These are phyloP conservation scores for Cladophialophora bantiana DNA, from an alignment of 2,329 filamentous ascomycete genomes.

Conservation along the genomic window DNA sequence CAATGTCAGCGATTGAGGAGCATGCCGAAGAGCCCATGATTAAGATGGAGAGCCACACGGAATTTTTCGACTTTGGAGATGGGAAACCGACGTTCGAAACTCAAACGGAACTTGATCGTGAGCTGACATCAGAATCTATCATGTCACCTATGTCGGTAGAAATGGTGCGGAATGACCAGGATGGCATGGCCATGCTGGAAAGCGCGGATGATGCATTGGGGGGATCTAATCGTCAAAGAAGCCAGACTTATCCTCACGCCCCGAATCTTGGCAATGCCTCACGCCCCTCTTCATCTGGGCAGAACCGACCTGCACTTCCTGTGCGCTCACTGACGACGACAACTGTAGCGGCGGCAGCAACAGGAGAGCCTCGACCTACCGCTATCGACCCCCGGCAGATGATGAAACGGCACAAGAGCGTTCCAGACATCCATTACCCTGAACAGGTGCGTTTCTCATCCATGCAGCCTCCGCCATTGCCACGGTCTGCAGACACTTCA, in stretches of 20 bases:
- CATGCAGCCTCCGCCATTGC: constrained; percentile 50
- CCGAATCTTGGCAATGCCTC: constrained; percentile 41
- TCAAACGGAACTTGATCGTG: constrained; percentile 62
- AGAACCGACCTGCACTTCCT: constrained; percentile 38
- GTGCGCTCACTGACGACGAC: constrained; percentile 41
- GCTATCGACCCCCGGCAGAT: constrained; percentile 44
- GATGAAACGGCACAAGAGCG: constrained; percentile 55
- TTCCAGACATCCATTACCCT: constrained; percentile 55
- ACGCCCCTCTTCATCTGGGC: constrained; percentile 53
- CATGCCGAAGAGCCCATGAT: constrained; percentile 58
- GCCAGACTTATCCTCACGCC: constrained; percentile 82
- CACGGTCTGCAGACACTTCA: constrained; percentile 51
- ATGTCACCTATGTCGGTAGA: constrained; percentile 33
- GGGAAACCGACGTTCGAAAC: constrained; percentile 68
- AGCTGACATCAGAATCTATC: constrained; percentile 40
- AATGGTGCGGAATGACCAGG: constrained; percentile 24
- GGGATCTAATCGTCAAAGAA: constrained; percentile 77
- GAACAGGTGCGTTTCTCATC: constrained; percentile 48
- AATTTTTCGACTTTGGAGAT: constrained; percentile 66
- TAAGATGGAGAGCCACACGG: constrained; percentile 65
- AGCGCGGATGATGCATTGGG: constrained; percentile 50
- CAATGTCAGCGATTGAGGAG: constrained; percentile 72
- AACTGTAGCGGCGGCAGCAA: constrained; percentile 32
- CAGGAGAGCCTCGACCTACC: constrained; percentile 41
- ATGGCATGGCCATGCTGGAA: constrained; percentile 12